These are phyloP conservation scores for Davidsoniella virescens DNA, from an alignment of 2,329 filamentous ascomycete genomes.

Conservation along the genomic window DNA sequence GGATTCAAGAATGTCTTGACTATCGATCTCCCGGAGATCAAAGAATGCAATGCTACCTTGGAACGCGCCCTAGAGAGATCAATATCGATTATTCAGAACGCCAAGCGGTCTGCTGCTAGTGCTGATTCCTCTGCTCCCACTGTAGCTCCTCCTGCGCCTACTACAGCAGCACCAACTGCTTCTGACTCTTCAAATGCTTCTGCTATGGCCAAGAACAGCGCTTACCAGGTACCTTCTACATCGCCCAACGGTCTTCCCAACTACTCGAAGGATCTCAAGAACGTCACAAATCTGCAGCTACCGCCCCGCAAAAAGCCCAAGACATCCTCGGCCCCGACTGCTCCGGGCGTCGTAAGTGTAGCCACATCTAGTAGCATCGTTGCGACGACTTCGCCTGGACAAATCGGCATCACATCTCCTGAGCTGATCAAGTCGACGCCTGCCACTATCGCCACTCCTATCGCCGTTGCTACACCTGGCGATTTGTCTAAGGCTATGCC, in stretches of 20 bases:
- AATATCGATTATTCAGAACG: neutral
- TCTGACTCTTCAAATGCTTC: neutral
- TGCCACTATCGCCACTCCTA: constrained; percentile 11
- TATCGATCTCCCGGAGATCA: constrained; percentile 2
- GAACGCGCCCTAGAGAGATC: neutral
- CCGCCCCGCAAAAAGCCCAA: constrained; percentile 42
- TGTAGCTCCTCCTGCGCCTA: neutral
- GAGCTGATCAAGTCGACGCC: constrained; percentile 13
- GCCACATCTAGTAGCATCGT: neutral
- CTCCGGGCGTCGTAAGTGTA: neutral
- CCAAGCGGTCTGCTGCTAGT: neutral
- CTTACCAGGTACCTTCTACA: constrained; percentile 19
- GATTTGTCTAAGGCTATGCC: constrained; percentile 16
- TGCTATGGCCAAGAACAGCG: constrained; percentile 1
- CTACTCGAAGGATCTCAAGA: constrained; percentile 27
- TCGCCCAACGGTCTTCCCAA: constrained; percentile 45
- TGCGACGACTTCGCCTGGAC: constrained; percentile 5
- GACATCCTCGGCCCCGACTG: constrained; percentile 15
- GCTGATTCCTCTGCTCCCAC: neutral
- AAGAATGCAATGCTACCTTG: neutral
- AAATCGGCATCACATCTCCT: constrained; percentile 2
- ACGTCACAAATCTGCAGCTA: constrained; percentile 36
- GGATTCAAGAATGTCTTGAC: neutral
- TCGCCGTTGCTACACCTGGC: neutral
- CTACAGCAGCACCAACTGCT: neutral